These are phyloP conservation scores for Neospora caninum DNA, from an alignment of 169 alveolate genomes.

Conservation along the genomic window DNA sequence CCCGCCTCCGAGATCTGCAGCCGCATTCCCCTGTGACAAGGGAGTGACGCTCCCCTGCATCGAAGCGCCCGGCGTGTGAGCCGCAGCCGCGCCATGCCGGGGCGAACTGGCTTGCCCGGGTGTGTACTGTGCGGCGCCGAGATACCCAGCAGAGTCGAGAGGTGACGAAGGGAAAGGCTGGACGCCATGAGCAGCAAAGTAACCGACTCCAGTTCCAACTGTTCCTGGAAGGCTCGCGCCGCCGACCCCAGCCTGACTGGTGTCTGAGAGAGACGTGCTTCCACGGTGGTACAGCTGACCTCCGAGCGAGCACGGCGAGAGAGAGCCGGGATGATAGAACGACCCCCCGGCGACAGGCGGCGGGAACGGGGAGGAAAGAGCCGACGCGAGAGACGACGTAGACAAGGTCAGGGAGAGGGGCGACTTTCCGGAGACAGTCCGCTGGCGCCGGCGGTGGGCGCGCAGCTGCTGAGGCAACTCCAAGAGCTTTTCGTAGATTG, in stretches of 20 bases:
- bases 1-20: background rate
- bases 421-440: background rate
- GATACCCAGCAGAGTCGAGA: too few relatives aligned
- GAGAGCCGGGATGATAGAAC: background rate
- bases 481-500: constrained; percentile 56
- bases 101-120: too few relatives aligned
- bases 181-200: too few relatives aligned
- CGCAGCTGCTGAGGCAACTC: constrained; percentile 57
- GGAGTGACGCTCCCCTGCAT: too few relatives aligned
- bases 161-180: too few relatives aligned
- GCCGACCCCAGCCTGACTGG: too few relatives aligned
- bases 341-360: background rate
- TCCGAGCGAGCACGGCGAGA: background rate
- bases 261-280: too few relatives aligned
- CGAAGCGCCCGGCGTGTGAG: too few relatives aligned
- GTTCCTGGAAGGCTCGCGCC: too few relatives aligned
- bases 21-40: background rate
- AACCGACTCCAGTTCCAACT: too few relatives aligned
- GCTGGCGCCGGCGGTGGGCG: background rate
- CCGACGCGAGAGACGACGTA: background rate
- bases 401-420: background rate
- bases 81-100: too few relatives aligned
- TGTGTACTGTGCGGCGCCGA: too few relatives aligned
- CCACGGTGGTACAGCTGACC: background rate
- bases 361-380: background rate